Evolutionary conservation across 2,329 filamentous ascomycete genomes (phyloP).

Genomic region (Botrytis paeoniae): DNA sequence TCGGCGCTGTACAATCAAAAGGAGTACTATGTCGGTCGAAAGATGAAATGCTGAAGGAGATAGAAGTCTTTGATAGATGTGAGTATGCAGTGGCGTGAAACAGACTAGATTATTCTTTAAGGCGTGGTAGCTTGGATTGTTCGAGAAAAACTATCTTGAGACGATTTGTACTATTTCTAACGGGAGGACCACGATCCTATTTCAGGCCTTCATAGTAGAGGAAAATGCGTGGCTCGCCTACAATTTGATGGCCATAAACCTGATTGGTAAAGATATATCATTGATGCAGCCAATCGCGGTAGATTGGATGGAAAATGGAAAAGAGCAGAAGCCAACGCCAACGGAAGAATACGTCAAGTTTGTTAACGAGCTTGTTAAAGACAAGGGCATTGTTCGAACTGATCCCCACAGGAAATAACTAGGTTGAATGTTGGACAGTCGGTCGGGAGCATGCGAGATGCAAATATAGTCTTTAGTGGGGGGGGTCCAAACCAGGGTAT

Average conservation of each 20-base stretch:
- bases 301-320: slow-evolving; percentile 35
- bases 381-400: slow-evolving; percentile 37
- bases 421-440: slow-evolving; percentile 33
- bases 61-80: slow-evolving; percentile 27
- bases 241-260: slow-evolving; percentile 42
- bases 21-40: slow-evolving; percentile 21
- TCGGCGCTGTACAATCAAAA: slow-evolving; percentile 22
- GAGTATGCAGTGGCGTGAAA: slow-evolving; percentile 33
- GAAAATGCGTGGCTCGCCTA: slow-evolving; percentile 43
- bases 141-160: slow-evolving; percentile 35
- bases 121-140: slow-evolving; percentile 27
- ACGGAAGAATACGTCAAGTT: slow-evolving; percentile 36
- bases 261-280: slow-evolving; percentile 44
- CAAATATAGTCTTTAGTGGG: slow-evolving; percentile 36
- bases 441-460: slow-evolving; percentile 39
- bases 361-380: slow-evolving; percentile 28
- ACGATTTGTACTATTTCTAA: slow-evolving; percentile 32
- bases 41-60: slow-evolving; percentile 25
- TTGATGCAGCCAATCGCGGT: slow-evolving; percentile 44
- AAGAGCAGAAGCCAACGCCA: slow-evolving; percentile 29
- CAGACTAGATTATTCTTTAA: slow-evolving; percentile 27
- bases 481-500: slow-evolving; percentile 32
- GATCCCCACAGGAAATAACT: slow-evolving; percentile 35
- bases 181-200: slow-evolving; percentile 37
- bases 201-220: slow-evolving; percentile 42